Conservation (phyloP, 2,329 filamentous ascomycete genomes). For the Parastagonospora avenae region DNA sequence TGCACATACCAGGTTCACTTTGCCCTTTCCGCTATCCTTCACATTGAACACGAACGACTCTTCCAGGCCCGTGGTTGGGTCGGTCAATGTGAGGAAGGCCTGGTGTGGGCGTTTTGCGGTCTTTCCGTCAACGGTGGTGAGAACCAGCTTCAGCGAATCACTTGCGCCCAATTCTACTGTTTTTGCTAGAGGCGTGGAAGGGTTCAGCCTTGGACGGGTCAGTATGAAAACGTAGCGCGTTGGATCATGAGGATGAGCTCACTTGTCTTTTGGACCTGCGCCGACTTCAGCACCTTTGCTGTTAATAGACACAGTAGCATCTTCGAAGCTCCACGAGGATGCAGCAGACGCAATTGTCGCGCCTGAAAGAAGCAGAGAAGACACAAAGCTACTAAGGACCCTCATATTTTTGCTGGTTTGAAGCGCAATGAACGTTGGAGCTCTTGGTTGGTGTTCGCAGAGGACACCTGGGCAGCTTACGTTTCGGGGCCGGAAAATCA, state of each 20-base stretch:
- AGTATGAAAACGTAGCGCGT: constrained; percentile 4
- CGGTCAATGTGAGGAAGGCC: constrained; percentile 83
- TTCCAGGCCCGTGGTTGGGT: constrained; percentile 77
- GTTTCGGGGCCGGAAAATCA: constrained; percentile 17
- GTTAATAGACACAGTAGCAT: constrained; percentile 69
- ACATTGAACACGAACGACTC: constrained; percentile 82
- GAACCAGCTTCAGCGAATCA: constrained; percentile 78
- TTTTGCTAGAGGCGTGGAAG: constrained; percentile 64
- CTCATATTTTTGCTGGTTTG: constrained; percentile 50
- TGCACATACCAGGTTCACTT: constrained; percentile 76
- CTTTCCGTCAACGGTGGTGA: constrained; percentile 81
- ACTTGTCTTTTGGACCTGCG: constrained; percentile 68
- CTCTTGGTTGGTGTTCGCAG: constrained; percentile 14
- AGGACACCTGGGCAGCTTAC: constrained; percentile 18
- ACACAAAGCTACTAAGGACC: constrained; percentile 48
- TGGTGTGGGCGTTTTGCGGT: constrained; percentile 88
- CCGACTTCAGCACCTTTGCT: constrained; percentile 62
- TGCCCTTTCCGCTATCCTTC: constrained; percentile 87
- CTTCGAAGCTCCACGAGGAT: constrained; percentile 73
- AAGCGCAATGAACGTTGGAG: constrained; percentile 30
- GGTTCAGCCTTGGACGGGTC: constrained; percentile 43
- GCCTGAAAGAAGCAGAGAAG: constrained; percentile 49
- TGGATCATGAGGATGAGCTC: constrained; percentile 40
- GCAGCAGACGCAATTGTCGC: constrained; percentile 54
- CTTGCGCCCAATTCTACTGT: constrained; percentile 67